Conservation (phyloP, 2,329 filamentous ascomycete species). For the Ophiostoma tasmaniense region DNA sequence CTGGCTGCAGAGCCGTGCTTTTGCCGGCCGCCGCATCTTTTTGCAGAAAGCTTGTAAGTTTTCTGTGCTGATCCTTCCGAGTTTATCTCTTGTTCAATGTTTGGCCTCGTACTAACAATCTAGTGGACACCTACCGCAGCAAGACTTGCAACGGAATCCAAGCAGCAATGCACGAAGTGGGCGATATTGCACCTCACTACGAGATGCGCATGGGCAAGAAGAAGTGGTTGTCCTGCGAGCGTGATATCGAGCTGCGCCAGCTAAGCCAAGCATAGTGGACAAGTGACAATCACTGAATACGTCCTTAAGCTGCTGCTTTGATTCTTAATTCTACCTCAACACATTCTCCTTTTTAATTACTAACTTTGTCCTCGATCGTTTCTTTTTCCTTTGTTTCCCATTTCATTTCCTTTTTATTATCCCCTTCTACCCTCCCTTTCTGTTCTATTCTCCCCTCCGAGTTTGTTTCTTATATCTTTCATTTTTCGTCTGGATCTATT, state of each 20-base stretch:
- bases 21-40: conserved; percentile 78
- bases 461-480: neutral
- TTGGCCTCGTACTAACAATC: neutral
- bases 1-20: conserved; percentile 90
- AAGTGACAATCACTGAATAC: neutral
- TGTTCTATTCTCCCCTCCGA: conserved; percentile 1
- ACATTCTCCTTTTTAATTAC: neutral
- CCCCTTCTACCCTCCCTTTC: neutral
- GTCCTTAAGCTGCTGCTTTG: neutral
- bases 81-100: neutral
- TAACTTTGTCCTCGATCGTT: neutral
- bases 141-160: conserved; percentile 82
- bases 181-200: conserved; percentile 70
- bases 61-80: neutral
- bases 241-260: conserved; percentile 20
- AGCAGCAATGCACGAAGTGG: conserved; percentile 65
- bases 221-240: conserved; percentile 40
- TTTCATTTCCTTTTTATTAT: neutral
- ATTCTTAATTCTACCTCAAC: neutral
- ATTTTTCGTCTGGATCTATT: neutral
- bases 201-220: conserved; percentile 84
- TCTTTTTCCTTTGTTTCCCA: neutral
- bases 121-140: conserved; percentile 89
- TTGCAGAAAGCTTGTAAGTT: conserved; percentile 82
- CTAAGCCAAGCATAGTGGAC: conserved; percentile 13